Conservation (phyloP, 768 basidiomycete species). For the Boletus huronensis region DNA sequence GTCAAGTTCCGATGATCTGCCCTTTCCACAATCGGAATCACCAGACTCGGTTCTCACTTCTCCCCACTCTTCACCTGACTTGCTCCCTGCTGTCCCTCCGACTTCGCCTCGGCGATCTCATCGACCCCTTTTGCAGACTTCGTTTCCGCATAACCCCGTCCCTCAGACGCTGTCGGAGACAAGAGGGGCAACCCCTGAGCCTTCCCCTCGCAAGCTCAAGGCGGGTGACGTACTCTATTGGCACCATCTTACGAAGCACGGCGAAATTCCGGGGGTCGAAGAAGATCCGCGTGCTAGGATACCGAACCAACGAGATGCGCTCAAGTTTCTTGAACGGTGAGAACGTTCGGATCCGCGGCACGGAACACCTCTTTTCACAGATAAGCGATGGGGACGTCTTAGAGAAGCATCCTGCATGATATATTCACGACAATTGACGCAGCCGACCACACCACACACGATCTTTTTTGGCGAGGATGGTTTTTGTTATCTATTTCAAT, state of each 20-base stretch:
- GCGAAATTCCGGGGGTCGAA: slow-evolving; percentile 66
- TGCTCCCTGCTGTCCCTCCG: slow-evolving; percentile 16
- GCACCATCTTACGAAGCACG: slow-evolving; percentile 69
- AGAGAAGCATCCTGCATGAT: slow-evolving; percentile 18
- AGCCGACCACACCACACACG: slow-evolving; percentile 13
- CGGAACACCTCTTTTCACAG: slow-evolving; percentile 5
- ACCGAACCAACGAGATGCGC: slow-evolving; percentile 3
- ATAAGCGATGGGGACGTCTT: slow-evolving; percentile 7
- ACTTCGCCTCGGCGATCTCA: slow-evolving; percentile 25
- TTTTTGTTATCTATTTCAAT: slow-evolving; percentile 30
- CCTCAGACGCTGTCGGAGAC: slow-evolving; percentile 12
- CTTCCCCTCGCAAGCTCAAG: slow-evolving; percentile 40
- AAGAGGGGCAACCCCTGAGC: slow-evolving; percentile 16
- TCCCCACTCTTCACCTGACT: slow-evolving; percentile 23
- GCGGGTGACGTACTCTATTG: slow-evolving; percentile 67
- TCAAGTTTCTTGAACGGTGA: slow-evolving; percentile 29
- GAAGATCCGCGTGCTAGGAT: slow-evolving; percentile 56
- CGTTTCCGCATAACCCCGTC: slow-evolving; percentile 8
- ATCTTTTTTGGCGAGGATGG: slow-evolving; percentile 17
- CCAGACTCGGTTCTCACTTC: slow-evolving; percentile 24
- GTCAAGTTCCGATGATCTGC: slow-evolving; percentile 17
- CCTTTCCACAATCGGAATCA: slow-evolving; percentile 22
- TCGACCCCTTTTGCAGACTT: slow-evolving; percentile 12
- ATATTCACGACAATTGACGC: slow-evolving; percentile 28
- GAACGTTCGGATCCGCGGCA: slow-evolving; percentile 12